These are phyloP conservation scores for Tylopilus subfusipes DNA, from an alignment of 768 basidiomycete genomes.

Conservation along the genomic window DNA sequence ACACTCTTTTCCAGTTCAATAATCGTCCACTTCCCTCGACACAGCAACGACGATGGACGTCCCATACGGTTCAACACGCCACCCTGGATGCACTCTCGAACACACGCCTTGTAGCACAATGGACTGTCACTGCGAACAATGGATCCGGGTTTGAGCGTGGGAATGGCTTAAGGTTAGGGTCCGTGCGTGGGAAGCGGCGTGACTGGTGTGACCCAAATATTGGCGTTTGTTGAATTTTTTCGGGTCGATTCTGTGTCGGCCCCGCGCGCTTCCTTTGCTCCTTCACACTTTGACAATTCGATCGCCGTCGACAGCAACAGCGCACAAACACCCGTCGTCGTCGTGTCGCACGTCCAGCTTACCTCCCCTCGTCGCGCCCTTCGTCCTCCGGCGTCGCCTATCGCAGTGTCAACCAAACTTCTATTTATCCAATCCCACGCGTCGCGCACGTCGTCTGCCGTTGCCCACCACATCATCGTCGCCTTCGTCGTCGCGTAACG, in stretches of 20 bases:
- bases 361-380: slow-evolving; percentile 16
- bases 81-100: neutral
- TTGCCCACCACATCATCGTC: slow-evolving; percentile 21
- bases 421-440: slow-evolving; percentile 42
- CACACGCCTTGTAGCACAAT: neutral
- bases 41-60: neutral
- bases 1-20: neutral
- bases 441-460: slow-evolving; percentile 43
- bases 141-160: slow-evolving; percentile 30
- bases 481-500: slow-evolving; percentile 24
- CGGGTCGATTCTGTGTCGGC: slow-evolving; percentile 40
- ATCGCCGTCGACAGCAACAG: slow-evolving; percentile 48
- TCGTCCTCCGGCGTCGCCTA: slow-evolving; percentile 22
- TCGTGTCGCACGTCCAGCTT: slow-evolving; percentile 34
- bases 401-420: slow-evolving; percentile 19
- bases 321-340: slow-evolving; percentile 40
- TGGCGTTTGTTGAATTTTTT: slow-evolving; percentile 41
- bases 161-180: slow-evolving; percentile 39
- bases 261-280: slow-evolving; percentile 44
- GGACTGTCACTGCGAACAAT: slow-evolving; percentile 15
- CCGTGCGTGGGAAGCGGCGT: slow-evolving; percentile 41
- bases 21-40: neutral
- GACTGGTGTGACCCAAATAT: slow-evolving; percentile 37
- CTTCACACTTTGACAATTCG: slow-evolving; percentile 43
- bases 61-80: neutral